Conservation (phyloP, 177 flowering plant species). For the Tripterygium wilfordii region DNA sequence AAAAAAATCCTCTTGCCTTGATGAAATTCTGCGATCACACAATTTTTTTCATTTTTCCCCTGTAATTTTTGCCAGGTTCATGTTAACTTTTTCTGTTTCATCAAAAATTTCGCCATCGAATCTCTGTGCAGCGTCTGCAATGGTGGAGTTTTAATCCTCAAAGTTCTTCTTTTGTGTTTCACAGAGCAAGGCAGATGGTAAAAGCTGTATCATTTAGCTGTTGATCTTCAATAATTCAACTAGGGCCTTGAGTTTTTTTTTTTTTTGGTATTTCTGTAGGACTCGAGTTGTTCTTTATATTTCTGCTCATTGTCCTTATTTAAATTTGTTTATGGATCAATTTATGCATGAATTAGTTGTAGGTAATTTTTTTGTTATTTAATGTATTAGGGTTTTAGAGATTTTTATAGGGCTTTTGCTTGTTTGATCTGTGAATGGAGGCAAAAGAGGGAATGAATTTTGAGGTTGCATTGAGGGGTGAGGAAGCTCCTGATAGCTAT, state of each 20-base stretch:
- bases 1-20: slow-evolving; percentile 24
- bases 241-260: no score
- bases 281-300: no score
- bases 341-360: no score
- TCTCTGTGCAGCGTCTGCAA: slow-evolving; percentile 25
- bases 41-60: slow-evolving; percentile 13
- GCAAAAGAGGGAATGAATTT: slow-evolving; percentile 32
- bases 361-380: slow-evolving; percentile 4
- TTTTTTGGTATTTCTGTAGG: no score
- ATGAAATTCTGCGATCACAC: slow-evolving; percentile 10
- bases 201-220: no score
- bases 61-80: no score
- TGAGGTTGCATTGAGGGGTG: slow-evolving; percentile 28
- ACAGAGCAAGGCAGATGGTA: no score
- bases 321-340: no score
- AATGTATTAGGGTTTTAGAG: slow-evolving; percentile 4
- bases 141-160: slow-evolving; percentile 19
- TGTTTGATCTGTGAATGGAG: slow-evolving; percentile 35
- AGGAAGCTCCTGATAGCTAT: slow-evolving; percentile 34
- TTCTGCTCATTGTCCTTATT: no score
- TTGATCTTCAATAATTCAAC: slow-evolving; percentile 8
- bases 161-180: no score
- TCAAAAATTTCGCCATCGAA: slow-evolving; percentile 7
- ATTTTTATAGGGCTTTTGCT: slow-evolving; percentile 12
- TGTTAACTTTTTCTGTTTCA: slow-evolving; percentile 2